Evolutionary conservation across 441 rosid genomes (phyloP).

Genomic region (Erodium moschatum): DNA sequence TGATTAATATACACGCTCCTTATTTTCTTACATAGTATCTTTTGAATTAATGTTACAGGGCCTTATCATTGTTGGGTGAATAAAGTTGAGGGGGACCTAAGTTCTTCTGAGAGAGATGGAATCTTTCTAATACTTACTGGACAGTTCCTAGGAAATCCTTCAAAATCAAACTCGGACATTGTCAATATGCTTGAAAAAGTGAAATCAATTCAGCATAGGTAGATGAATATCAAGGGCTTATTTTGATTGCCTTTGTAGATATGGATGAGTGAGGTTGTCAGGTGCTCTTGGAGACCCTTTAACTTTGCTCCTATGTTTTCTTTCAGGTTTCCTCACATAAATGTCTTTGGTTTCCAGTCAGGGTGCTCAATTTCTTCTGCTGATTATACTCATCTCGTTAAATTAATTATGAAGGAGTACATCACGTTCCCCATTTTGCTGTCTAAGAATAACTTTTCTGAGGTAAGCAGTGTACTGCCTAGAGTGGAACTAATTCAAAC

Average conservation of each 20-base stretch:
- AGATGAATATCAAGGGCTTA: conserved; percentile 17
- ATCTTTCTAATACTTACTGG: conserved; percentile 48
- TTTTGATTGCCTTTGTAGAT: neutral
- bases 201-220: conserved; percentile 74
- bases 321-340: conserved; percentile 56
- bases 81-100: conserved; percentile 29
- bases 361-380: conserved; percentile 33
- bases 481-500: neutral
- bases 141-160: conserved; percentile 32
- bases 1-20: neutral
- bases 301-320: conserved; percentile 11
- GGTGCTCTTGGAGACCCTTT: neutral
- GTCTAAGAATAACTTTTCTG: conserved; percentile 42
- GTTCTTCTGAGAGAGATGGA: conserved; percentile 39
- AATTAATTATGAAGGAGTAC: conserved; percentile 54
- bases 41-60: conserved; percentile 36
- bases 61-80: conserved; percentile 73
- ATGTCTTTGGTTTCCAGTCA: conserved; percentile 47
- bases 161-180: conserved; percentile 21
- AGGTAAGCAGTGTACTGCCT: conserved; percentile 32
- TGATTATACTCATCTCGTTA: conserved; percentile 38
- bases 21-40: neutral
- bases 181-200: conserved; percentile 44
- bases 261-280: conserved; percentile 12
- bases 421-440: conserved; percentile 64